These are phyloP conservation scores for Fusarium pseudonygamai DNA, from an alignment of 2,329 filamentous ascomycete species.

Conservation along the genomic window DNA sequence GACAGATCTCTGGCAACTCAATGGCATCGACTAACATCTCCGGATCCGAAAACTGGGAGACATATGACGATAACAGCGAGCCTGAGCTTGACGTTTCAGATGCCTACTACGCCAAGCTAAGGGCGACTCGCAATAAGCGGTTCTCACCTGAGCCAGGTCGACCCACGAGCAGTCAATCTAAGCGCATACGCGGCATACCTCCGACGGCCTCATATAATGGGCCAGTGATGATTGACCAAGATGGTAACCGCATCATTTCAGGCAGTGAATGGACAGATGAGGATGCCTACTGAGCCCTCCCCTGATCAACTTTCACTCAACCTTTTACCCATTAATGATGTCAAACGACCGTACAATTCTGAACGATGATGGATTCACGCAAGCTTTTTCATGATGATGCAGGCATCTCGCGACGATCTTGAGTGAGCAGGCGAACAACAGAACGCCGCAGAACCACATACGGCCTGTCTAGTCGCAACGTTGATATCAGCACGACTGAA, in stretches of 20 bases:
- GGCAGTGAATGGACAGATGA: constrained; percentile 75
- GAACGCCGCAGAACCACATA: constrained; percentile 19
- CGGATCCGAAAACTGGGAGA: constrained; percentile 97
- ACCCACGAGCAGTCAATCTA: constrained; percentile 56
- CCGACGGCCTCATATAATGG: constrained; percentile 58
- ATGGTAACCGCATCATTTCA: constrained; percentile 70
- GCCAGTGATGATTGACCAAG: constrained; percentile 62
- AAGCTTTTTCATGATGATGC: constrained; percentile 44
- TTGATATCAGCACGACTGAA: constrained; percentile 27
- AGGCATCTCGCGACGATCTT: constrained; percentile 43
- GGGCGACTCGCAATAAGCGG: constrained; percentile 73
- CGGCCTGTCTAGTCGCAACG: constrained; percentile 18
- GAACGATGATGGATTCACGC: constrained; percentile 42
- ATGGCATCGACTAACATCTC: constrained; percentile 79
- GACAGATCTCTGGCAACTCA: constrained; percentile 74
- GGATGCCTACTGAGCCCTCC: constrained; percentile 60
- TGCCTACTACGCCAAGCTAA: constrained; percentile 81
- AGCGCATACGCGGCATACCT: constrained; percentile 65
- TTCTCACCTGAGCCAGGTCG: constrained; percentile 60
- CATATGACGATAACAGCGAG: constrained; percentile 86
- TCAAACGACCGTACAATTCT: constrained; percentile 27
- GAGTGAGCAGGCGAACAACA: constrained; percentile 33
- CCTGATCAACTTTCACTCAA: neutral
- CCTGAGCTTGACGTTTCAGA: constrained; percentile 80
- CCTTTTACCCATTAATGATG: constrained; percentile 36